Evolutionary conservation across 2,329 filamentous ascomycete genomes (phyloP), one percentile per base, ranked within the genome.

Genomic region (Aspergillus glaucus): DNA sequence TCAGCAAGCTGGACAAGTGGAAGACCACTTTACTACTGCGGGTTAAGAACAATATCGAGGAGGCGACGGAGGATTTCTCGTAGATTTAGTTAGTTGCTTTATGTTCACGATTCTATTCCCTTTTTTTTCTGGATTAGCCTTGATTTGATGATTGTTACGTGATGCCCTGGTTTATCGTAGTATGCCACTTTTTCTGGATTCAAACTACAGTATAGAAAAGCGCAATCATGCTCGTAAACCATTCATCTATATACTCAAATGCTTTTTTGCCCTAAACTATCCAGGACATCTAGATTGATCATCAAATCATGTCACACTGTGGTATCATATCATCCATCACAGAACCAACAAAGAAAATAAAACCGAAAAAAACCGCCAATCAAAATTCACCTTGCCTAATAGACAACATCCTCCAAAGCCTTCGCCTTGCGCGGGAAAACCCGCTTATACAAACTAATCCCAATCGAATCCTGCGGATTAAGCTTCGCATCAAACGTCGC

Each of bases 1-100:
- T 95, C 74, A 93, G 85, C 74, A 93, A 93, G 77, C 74, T 97
- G 63, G 91, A 96, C 66, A 93, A 92, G 75, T 97, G 92, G 92
- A 95, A 96, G 85, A 95, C 88, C 45, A 88, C 86, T 28, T 75
- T 95, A 50, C 70, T 95, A 54, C 74, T 95, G 63, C 81, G 84
- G 59, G 79, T 96, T 62, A 96, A 96, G 84, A 84, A 85, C 61
- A 78, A 78, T 47, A 94, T 95, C 60, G 86, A 92, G 72, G 79
- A 82, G 63, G 75, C 78, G 55, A 81, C 76, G 37, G 84, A 86
- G 56, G 84, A 87, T 61, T 87, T 86, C 61, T 84, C 84, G 53
- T 87, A 70, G 65, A 61, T 43, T 52, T 8, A n/a, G 14, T 19
- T 6, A 26, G 41, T 41, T 30, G 19, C 37, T 24, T 48, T 40